phyloP scores from a whole-genome alignment of 2,329 filamentous ascomycete species.

The Dactylellina leptospora region DNA sequence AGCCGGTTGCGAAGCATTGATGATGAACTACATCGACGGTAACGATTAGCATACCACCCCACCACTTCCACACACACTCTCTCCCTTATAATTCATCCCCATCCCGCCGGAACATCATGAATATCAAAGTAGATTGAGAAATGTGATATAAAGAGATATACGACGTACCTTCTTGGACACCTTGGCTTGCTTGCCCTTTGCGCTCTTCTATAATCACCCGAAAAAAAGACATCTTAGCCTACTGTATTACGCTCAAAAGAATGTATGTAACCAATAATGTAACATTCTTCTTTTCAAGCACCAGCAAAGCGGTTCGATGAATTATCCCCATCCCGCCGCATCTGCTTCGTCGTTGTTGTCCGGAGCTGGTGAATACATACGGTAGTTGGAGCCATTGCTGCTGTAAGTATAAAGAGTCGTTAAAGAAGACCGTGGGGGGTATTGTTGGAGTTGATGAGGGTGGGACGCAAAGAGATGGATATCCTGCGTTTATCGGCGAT shows the following conservation, averaged over 20 bases:
- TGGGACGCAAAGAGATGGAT: conserved; percentile 58
- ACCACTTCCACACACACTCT: too few relatives aligned
- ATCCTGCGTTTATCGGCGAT: conserved; percentile 58
- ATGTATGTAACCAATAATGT: not conserved
- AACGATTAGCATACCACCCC: not conserved
- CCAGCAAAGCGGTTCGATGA: conserved; percentile 61
- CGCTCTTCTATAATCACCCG: conserved; percentile 67
- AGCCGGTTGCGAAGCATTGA: conserved; percentile 98
- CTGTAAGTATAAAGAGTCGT: conserved; percentile 58
- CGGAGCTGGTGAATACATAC: conserved; percentile 26
- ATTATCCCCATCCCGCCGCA: conserved; percentile 58
- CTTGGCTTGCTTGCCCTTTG: conserved; percentile 74
- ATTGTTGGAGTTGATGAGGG: conserved; percentile 11
- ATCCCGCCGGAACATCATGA: too few relatives aligned
- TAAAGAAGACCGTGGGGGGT: conserved; percentile 55
- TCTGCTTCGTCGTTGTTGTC: not conserved
- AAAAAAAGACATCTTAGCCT: conserved; percentile 79
- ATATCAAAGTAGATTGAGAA: conserved; percentile 8
- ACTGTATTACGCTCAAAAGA: conserved; percentile 73
- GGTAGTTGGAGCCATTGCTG: conserved; percentile 45
- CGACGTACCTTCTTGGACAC: conserved; percentile 80
- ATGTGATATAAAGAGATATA: conserved; percentile 14
- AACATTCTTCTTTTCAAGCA: conserved; percentile 14
- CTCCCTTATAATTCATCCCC: too few relatives aligned
- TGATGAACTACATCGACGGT: conserved; percentile 76